phyloP scores from a whole-genome alignment of 352 stramenopile species.

The Globisporangium paroecandrum region DNA sequence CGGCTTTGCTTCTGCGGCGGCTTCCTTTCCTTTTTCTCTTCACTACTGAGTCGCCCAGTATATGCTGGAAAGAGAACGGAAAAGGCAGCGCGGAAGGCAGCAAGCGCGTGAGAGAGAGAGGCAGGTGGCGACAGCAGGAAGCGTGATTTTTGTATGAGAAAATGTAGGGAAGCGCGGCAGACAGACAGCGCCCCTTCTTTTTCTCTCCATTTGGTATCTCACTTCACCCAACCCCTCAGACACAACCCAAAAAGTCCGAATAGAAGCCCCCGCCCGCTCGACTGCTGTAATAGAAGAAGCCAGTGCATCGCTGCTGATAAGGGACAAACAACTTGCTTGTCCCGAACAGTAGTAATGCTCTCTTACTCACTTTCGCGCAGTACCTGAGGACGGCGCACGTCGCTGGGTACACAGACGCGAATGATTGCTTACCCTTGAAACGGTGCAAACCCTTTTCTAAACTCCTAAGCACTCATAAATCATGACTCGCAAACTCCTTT shows the following conservation, averaged over 20 bases:
- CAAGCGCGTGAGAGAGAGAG: not conserved
- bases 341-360: not conserved
- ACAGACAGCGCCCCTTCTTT: not conserved
- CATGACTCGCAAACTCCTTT: not conserved
- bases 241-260: not conserved
- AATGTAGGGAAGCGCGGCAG: not conserved
- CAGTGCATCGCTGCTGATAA: not conserved
- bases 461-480: not conserved
- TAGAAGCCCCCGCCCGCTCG: not conserved
- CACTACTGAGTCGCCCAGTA: not conserved
- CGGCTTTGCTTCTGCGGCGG: not conserved
- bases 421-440: not conserved
- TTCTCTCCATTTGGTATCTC: not conserved
- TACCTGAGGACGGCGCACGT: not conserved
- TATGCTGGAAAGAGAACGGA: not conserved
- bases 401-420: not conserved
- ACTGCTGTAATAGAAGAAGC: not conserved
- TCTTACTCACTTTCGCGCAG: not conserved
- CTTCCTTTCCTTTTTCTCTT: slow-evolving; percentile 4
- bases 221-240: not conserved
- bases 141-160: not conserved
- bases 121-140: not conserved
- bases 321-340: not conserved
- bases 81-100: not conserved
- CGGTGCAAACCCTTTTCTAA: not conserved